phyloP scores from a whole-genome alignment of 2,329 filamentous ascomycete genomes.

The Colletotrichum liaoningense region DNA sequence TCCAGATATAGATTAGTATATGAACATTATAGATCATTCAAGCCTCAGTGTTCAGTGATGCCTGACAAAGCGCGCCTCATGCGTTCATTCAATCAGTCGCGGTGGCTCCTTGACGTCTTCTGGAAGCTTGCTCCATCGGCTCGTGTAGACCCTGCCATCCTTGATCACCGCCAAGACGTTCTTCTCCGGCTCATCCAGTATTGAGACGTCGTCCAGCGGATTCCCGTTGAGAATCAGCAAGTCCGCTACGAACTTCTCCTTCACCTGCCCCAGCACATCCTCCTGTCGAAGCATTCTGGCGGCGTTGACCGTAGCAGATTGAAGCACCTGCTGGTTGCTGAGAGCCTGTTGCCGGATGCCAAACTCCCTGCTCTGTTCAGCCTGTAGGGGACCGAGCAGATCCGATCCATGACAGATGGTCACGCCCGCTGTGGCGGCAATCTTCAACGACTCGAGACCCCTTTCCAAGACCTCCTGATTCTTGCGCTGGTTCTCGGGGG shows the following conservation, averaged over 20 bases:
- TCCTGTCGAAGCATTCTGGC: conserved; percentile 61
- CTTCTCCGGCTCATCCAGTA: conserved; percentile 60
- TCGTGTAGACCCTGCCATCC: conserved; percentile 58
- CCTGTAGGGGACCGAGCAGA: conserved; percentile 45
- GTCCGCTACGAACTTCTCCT: conserved; percentile 63
- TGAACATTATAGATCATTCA: not conserved
- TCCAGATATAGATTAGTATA: not conserved
- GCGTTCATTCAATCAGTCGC: conserved; percentile 16
- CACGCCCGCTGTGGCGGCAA: conserved; percentile 63
- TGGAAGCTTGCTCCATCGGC: conserved; percentile 40
- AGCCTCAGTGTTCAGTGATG: not conserved
- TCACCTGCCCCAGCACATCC: conserved; percentile 60
- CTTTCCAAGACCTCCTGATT: conserved; percentile 60
- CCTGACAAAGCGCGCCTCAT: no score
- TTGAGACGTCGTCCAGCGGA: conserved; percentile 65
- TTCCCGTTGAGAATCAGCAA: conserved; percentile 63
- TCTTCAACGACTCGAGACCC: conserved; percentile 58
- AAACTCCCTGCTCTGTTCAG: conserved; percentile 48
- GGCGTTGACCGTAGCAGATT: conserved; percentile 56
- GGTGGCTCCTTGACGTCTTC: conserved; percentile 36
- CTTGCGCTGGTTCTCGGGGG: conserved; percentile 58
- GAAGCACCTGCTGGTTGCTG: conserved; percentile 40
- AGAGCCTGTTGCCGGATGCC: conserved; percentile 42
- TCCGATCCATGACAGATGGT: conserved; percentile 66
- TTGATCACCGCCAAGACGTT: conserved; percentile 64